Base-by-base conservation (phyloP, 441 rosid species). In the Adansonia grandidieri region DNA sequence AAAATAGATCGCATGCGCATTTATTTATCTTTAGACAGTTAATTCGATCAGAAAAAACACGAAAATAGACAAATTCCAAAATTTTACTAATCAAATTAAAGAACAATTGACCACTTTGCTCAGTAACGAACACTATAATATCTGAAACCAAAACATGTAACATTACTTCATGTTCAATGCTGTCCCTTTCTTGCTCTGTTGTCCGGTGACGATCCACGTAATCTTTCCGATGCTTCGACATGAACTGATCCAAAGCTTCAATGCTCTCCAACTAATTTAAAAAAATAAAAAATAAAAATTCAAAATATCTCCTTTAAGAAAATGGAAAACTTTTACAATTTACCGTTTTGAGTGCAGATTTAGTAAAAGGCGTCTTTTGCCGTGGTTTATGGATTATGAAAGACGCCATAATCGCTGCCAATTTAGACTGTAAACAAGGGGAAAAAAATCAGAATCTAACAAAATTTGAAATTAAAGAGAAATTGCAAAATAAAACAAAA, bases 121-220 rank as follows among this genome's bases (percentile, higher is more conserved):
- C 32, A 42, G 28, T 22, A 47, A 66, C 5, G 72, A 68, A 68
- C 56, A 47, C 17, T 22, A 15, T 51, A 28, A 53, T 53, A 20
- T 56, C 22, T 11, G 76, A 72, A 72, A 10, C 61, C 3, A 53
- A 32, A 76, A 53, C 40, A 13, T 11, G 48, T 5, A 63, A 4
- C 2, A 14, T 85, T 84, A 96, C 98, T 83, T 96, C 99, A 60
- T 91, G 97, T 82, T 96, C 99, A 75, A 96, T 94, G 86, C 94
- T 91, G 84, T 96, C 99, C 78, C 94, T 92, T 86, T 96, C 98
- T 72, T 89, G 95, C 82, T 92, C 97, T 0, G 95, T 96, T 73
- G 95, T 93, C 40, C 96, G 94, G 66, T 91, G 97, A 74, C 85
- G 74, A 84, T 94, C 99, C 68, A 91, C 90, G 9, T 94, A 96